Conservation (phyloP, 2,329 filamentous ascomycete species). For the Chrysosporium keratinophilum region DNA sequence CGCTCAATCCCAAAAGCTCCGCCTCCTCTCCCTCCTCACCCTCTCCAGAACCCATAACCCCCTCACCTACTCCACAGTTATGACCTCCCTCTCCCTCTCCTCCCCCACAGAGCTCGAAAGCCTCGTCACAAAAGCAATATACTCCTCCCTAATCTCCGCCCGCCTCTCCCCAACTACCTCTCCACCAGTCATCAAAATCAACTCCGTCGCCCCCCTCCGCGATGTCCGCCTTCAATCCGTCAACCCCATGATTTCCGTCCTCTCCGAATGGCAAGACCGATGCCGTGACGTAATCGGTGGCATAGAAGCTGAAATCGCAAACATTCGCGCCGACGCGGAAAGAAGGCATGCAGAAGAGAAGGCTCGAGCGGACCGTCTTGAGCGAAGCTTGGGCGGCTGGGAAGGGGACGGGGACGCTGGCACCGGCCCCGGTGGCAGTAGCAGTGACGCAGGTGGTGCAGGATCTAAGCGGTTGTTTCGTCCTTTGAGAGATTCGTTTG, state of each 20-base stretch:
- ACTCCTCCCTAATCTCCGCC: slow-evolving; percentile 68
- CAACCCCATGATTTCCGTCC: slow-evolving; percentile 54
- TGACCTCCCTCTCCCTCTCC: slow-evolving; percentile 55
- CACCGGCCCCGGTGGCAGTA: slow-evolving; percentile 8
- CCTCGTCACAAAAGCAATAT: slow-evolving; percentile 77
- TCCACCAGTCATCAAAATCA: slow-evolving; percentile 62
- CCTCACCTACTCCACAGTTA: slow-evolving; percentile 64
- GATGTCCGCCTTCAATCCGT: slow-evolving; percentile 70
- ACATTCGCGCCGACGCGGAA: slow-evolving; percentile 51
- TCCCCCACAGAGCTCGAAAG: slow-evolving; percentile 65
- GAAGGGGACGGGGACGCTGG: slow-evolving; percentile 20
- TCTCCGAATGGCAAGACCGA: slow-evolving; percentile 66
- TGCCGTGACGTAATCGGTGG: slow-evolving; percentile 64
- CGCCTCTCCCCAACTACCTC: slow-evolving; percentile 82
- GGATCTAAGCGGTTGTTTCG: slow-evolving; percentile 15
- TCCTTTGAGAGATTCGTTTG: slow-evolving; percentile 9
- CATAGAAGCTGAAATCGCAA: slow-evolving; percentile 63
- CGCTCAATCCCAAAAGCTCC: slow-evolving; percentile 71
- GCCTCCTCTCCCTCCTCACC: slow-evolving; percentile 77
- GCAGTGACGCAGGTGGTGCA: slow-evolving; percentile 24
- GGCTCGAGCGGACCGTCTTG: slow-evolving; percentile 41
- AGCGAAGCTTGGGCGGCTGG: slow-evolving; percentile 39
- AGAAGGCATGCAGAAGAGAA: slow-evolving; percentile 44
- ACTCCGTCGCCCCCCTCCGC: slow-evolving; percentile 71
- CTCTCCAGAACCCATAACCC: slow-evolving; percentile 58